Evolutionary conservation across 139 green algal genomes (phyloP).

Genomic region (Tetraselmis chui): DNA sequence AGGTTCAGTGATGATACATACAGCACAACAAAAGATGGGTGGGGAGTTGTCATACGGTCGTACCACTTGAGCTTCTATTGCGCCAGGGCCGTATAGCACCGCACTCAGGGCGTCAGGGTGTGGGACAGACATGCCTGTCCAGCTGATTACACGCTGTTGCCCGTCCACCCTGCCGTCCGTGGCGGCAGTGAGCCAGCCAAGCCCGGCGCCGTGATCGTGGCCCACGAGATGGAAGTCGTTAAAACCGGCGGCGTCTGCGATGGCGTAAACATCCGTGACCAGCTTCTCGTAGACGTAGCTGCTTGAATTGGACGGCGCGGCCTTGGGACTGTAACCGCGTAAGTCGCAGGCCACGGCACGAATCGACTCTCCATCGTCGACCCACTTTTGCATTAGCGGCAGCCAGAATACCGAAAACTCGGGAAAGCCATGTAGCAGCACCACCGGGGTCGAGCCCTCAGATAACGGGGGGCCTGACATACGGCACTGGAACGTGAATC

Average conservation of each 20-base stretch:
- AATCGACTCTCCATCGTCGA: neutral
- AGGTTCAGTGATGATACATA: too few species aligned
- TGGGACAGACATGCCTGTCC: neutral
- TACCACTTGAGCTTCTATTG: neutral
- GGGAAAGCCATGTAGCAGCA: neutral
- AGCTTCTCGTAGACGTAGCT: neutral
- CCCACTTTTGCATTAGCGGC: neutral
- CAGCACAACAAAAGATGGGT: too few species aligned
- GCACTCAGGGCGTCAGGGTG: neutral
- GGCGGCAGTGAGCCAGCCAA: neutral
- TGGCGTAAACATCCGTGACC: neutral
- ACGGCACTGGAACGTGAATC: neutral
- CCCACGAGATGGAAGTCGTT: neutral
- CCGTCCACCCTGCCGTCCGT: neutral
- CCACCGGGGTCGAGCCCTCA: neutral
- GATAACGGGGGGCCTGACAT: neutral
- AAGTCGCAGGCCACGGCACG: neutral
- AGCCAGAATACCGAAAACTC: neutral
- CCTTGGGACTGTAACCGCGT: neutral
- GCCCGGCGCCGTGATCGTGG: conserved; percentile 1
- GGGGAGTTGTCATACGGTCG: too few species aligned
- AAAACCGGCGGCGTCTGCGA: neutral
- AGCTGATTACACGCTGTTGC: neutral
- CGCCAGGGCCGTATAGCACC: neutral
- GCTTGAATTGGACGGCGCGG: neutral